Base-by-base conservation (phyloP, 1,139 yeast genomes). In the Hanseniaspora uvarum region DNA sequence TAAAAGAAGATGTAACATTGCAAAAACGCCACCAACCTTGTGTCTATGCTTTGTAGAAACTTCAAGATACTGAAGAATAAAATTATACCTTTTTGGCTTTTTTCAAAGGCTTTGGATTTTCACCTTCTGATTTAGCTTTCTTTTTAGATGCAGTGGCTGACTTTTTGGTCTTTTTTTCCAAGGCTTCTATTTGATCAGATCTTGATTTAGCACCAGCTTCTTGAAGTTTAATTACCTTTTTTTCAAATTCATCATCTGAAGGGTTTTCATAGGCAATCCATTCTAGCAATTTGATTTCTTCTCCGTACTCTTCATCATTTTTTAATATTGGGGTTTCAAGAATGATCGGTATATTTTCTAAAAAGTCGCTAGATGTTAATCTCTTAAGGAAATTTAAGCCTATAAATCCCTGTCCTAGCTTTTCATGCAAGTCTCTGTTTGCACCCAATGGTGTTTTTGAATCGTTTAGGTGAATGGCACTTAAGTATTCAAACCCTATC, bases 361-460 rank as follows among this genome's bases (percentile, higher is more conserved):
- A 71, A 56, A 80, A 75, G 2, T 72, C 69, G 56, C 78, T 79
- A 66, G 88, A 87, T 61, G 94, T 86, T 46, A 92, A 63, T 31
- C 61, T 69, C 59, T 96, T 72, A 65, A 92, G 92, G 11, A 82
- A 78, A 60, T 89, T 96, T 47, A 92, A 72, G 0, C 96, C 96
- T 51, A 92, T 66, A 63, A 86, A 94, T 0, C 99, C 99, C 57
- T 78, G 72, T 0, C 99, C 98, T 51, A 92, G 70, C 59, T 82
- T 80, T 64, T 92, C 95, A 66, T 92, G 99, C 56, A 92, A 75
- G 66, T 92, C 99, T 59, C 95, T 75, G 62, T 86, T 87, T 36
- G 95, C 92, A 4, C 84, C 94, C 51, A 86, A 67, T 0, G 97
- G 97, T 3, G 95, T 94, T 69, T 92, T 89, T 11, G 97, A 89